phyloP scores from a whole-genome alignment of 164 flowering plant genomes.

The Warburgia ugandensis region DNA sequence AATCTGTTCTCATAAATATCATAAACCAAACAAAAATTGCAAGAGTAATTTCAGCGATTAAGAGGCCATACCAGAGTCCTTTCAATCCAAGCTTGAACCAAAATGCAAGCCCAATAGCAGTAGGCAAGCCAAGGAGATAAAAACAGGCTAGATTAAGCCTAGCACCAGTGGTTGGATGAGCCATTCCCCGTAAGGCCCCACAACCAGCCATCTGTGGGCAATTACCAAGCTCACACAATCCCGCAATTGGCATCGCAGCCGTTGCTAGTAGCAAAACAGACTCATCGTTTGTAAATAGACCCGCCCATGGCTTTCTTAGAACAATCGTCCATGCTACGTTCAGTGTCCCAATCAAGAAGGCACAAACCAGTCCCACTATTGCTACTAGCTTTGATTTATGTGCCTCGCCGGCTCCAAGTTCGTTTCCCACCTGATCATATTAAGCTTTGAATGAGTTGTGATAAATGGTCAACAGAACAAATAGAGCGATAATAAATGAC shows the following conservation, averaged over 20 bases:
- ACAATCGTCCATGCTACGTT: slow-evolving; percentile 74
- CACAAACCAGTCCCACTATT: slow-evolving; percentile 77
- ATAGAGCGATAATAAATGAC: too few species aligned
- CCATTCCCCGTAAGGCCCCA: slow-evolving; percentile 86
- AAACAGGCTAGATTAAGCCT: slow-evolving; percentile 73
- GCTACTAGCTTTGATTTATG: slow-evolving; percentile 77
- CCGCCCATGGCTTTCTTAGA: slow-evolving; percentile 63
- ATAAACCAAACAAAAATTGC: slow-evolving; percentile 54
- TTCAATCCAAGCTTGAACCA: slow-evolving; percentile 56
- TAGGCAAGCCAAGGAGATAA: slow-evolving; percentile 85
- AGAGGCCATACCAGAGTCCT: slow-evolving; percentile 81
- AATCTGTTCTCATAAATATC: slow-evolving; percentile 55
- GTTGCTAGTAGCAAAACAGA: slow-evolving; percentile 55
- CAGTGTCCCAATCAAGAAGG: slow-evolving; percentile 53
- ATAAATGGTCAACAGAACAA: too few species aligned
- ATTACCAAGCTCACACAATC: slow-evolving; percentile 89
- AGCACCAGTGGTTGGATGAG: slow-evolving; percentile 78
- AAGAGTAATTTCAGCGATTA: slow-evolving; percentile 80
- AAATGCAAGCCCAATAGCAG: slow-evolving; percentile 79
- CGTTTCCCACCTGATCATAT: slow-evolving; percentile 93
- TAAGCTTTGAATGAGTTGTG: too few species aligned
- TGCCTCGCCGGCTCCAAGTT: slow-evolving; percentile 86
- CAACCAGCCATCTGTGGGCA: slow-evolving; percentile 97
- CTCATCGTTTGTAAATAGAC: slow-evolving; percentile 59
- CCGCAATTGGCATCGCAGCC: slow-evolving; percentile 79